Percentiles rank a stretch among this genome's conserved stretches.
Evolutionary conservation across 257 asterid species (phyloP).

Genomic region (Gynochthodes officinalis): DNA sequence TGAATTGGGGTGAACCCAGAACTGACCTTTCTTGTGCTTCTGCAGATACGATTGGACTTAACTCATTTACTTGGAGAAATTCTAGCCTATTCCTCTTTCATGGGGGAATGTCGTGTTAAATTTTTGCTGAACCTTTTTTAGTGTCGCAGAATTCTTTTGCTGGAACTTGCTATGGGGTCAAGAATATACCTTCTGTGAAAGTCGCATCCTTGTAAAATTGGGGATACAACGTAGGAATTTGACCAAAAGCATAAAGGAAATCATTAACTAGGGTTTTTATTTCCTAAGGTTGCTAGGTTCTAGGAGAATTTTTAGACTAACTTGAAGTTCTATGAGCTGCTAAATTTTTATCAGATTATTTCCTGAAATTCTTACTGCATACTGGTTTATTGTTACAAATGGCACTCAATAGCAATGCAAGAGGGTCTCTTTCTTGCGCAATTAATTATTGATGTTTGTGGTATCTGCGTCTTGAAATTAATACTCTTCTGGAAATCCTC

Average conservation of each 20-base stretch:
- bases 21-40: constrained; percentile 7
- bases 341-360: not conserved
- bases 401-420: not conserved
- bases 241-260: not conserved
- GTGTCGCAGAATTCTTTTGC: not conserved
- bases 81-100: not conserved
- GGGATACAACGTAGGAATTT: not conserved
- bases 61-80: not conserved
- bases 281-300: not conserved
- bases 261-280: not conserved
- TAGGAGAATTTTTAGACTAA: not conserved
- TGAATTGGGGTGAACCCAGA: not conserved
- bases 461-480: not conserved
- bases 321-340: not conserved
- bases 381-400: not conserved
- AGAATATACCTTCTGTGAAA: not conserved
- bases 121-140: not conserved
- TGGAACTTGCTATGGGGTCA: not conserved
- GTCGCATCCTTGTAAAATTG: not conserved
- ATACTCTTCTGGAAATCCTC: not conserved
- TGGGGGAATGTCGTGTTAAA: not conserved
- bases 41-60: not conserved
- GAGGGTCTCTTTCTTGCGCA: not conserved
- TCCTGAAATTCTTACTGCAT: not conserved
- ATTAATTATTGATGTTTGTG: not conserved